Evolutionary conservation across 176 grass and related monocot genomes (phyloP), one percentile per base, ranked within the genome.

Genomic region (Dendrocalamus sinicus): DNA sequence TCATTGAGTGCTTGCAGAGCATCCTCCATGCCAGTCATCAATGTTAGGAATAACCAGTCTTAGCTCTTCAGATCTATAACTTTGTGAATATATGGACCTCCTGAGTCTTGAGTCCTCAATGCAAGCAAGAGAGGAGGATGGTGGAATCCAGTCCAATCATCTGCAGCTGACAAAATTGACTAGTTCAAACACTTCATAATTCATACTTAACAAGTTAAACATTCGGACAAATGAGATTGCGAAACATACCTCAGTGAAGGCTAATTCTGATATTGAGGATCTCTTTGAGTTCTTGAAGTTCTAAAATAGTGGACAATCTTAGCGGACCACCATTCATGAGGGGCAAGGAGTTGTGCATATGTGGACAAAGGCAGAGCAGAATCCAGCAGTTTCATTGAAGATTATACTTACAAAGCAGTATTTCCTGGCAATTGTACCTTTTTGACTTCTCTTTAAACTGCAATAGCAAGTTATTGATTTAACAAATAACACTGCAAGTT

Each of bases 1-100:
- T 83, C 68, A 1, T 86, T 75, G 9, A 89, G 84, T 10, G 80
- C 57, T 67, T 86, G 87, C 53, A 89, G 32, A 47, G 83, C 89
- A 28, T 85, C 86, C 66, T 92, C 86, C 80, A 88, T 83, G 65
- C 54, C 22, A 64, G 12, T 50, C 54, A 63, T 81, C 30, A 30
- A 72, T 64, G 20, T 3, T 70, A 53, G 6, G 57, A 79, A n/a
- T 52, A 82, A 62, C 53, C n/a, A 80, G 61, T 61, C 62, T 75
- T 60, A 61, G 51, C 52, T 76, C 19, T 70, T 74, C 59, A 79
- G 53, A 81, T 81, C 32, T 80, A 8, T 71, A 88, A 45, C 59
- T 91, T 53, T 15, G 11, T 43, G 70, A 60, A 52, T 70, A 60
- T 52, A 40, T 76, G 70, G 75, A 75, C 70, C 32, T 81, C 19